Percentiles rank a stretch among this genome's conserved stretches.
Conservation (phyloP, 768 basidiomycete species). For the Xerocomellus chrysenteron region DNA sequence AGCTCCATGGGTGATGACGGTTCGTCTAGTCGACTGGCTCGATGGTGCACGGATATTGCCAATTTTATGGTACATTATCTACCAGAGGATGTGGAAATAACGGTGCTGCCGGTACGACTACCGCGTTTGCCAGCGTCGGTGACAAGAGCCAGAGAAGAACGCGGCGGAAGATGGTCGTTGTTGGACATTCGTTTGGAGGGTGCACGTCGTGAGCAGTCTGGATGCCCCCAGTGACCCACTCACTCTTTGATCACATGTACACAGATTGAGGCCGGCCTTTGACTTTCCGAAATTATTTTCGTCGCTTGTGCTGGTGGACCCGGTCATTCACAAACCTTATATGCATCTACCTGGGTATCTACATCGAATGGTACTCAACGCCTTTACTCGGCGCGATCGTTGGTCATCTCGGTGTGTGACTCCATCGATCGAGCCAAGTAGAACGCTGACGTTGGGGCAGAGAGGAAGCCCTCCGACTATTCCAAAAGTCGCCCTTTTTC, state of each 20-base stretch:
- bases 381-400: slow-evolving; percentile 54
- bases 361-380: slow-evolving; percentile 35
- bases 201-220: slow-evolving; percentile 59
- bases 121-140: slow-evolving; percentile 45
- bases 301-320: slow-evolving; percentile 74
- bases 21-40: slow-evolving; percentile 64
- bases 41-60: slow-evolving; percentile 78
- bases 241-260: neutral
- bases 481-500: slow-evolving; percentile 66
- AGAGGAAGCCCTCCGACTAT: slow-evolving; percentile 60
- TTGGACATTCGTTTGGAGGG: slow-evolving; percentile 88
- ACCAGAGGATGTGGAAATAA: slow-evolving; percentile 40
- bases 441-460: slow-evolving; percentile 32
- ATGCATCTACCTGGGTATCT: neutral
- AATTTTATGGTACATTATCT: slow-evolving; percentile 72
- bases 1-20: neutral
- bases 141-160: slow-evolving; percentile 38
- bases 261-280: slow-evolving; percentile 64
- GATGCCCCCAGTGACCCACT: too few relatives aligned
- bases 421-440: neutral
- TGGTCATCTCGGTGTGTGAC: slow-evolving; percentile 61
- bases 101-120: slow-evolving; percentile 52
- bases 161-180: slow-evolving; percentile 59
- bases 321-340: slow-evolving; percentile 50
- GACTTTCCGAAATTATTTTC: slow-evolving; percentile 66